A percentile compares a stretch with the other conserved stretches of the same genome.
Conservation (phyloP, 1,284 basidiomycete species). For the Coniferiporia sulphurascens region DNA sequence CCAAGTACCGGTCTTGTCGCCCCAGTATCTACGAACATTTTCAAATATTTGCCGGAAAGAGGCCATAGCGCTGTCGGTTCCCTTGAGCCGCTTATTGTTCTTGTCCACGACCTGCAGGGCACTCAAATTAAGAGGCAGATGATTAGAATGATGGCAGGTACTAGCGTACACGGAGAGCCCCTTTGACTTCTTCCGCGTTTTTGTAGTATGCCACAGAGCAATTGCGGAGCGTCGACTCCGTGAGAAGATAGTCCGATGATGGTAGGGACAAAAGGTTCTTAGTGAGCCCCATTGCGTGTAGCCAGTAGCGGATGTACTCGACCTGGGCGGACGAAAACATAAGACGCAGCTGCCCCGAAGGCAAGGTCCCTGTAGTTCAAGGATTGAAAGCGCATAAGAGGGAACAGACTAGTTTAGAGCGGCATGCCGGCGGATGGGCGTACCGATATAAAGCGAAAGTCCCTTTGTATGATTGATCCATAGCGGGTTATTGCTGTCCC, state of each 20-base stretch:
- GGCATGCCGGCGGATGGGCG: background rate
- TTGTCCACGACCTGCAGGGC: conserved; percentile 59
- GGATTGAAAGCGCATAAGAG: background rate
- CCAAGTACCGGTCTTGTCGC: conserved; percentile 59
- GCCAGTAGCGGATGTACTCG: conserved; percentile 82
- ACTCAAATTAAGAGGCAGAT: background rate
- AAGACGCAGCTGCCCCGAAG: conserved; percentile 36
- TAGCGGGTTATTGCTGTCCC: conserved; percentile 70
- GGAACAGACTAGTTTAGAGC: background rate
- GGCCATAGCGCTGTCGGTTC: conserved; percentile 44
- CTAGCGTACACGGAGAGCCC: conserved; percentile 49
- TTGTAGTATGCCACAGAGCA: conserved; percentile 55
- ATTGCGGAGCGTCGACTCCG: conserved; percentile 45
- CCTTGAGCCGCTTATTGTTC: conserved; percentile 70
- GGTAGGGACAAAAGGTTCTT: conserved; percentile 61
- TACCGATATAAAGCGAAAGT: conserved; percentile 69
- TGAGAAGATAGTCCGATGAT: conserved; percentile 66
- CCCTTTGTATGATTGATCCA: conserved; percentile 56
- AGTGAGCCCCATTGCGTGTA: conserved; percentile 69
- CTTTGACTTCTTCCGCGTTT: conserved; percentile 48
- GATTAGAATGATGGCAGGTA: background rate
- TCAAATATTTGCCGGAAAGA: conserved; percentile 60
- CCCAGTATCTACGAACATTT: conserved; percentile 58
- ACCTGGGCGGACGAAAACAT: conserved; percentile 79
- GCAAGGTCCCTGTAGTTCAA: conserved; percentile 6